Evolutionary conservation across 208 protist species (phyloP), one percentile per base, ranked within the genome.

Genomic region (Zelonia costaricensis): DNA sequence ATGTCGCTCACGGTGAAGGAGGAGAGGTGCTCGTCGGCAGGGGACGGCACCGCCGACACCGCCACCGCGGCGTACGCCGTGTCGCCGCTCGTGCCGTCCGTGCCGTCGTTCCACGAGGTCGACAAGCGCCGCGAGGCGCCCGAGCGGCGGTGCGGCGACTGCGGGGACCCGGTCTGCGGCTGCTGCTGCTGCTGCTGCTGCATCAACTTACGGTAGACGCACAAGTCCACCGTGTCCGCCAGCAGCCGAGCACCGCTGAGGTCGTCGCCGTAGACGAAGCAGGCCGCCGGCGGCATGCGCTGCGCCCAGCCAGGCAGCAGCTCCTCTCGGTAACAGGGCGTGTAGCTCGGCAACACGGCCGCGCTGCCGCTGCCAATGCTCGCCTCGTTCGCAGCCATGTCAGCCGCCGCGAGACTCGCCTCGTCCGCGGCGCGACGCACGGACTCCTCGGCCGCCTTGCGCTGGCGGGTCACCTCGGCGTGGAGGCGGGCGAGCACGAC

Each of bases 401-500:
- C 47, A 42, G 35, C 31, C 25, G 56, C 45, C 45, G 27, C 4
- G 18, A 20, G 16, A 53, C 44, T 68, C 4, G 62, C 36, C 20
- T 66, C 77, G 43, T 80, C 62, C 35, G 55, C 71, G n/a, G 80
- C 62, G 10, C 79, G 75, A 4, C 97, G 88, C 35, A 98, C 81
- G 62, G 92, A 93, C 64, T 98, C 96, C 8, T 93, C 86, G 44
- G 96, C 95, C 9, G 93, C 55, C 63, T 94, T 94, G 39, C 73
- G 71, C 60, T 75, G 78, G 4, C 67, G 66, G 38, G 63, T 48
- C 25, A 67, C 69, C 42, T 78, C 64, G n/a, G 22, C 59, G 12
- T 57, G 51, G 12, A 78, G 58, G 3, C 42, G 30, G 4, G 57
- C 22, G 20, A 78, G 22, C 2, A 49, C 53, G 10, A 25, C 28